Evolutionary conservation across 768 basidiomycete genomes (phyloP).

Genomic region (Hebeloma cylindrosporum): DNA sequence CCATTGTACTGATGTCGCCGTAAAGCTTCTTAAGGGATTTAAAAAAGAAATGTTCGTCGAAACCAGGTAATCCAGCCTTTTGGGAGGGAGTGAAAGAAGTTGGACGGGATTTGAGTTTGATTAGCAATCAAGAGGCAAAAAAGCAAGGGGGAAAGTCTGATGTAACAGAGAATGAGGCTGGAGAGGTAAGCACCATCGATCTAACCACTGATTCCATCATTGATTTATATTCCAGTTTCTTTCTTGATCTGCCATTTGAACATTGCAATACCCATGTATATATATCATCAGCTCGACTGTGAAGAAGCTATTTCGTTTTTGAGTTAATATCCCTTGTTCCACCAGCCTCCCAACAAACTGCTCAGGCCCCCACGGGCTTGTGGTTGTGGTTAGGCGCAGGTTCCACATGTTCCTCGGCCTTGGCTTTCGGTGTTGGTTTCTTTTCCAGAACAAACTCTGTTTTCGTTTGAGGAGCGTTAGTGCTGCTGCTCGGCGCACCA

Average conservation of each 20-base stretch:
- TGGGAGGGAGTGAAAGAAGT: constrained; percentile 56
- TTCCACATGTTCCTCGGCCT: constrained; percentile 52
- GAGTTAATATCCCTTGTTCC: constrained; percentile 69
- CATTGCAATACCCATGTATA: no score
- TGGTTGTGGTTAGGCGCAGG: constrained; percentile 48
- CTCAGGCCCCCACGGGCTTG: constrained; percentile 56
- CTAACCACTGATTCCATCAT: no score
- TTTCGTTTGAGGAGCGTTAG: constrained; percentile 24
- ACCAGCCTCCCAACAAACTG: constrained; percentile 79
- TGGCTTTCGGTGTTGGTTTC: constrained; percentile 52
- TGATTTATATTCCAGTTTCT: no score
- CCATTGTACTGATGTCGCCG: no score
- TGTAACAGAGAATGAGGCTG: constrained; percentile 54
- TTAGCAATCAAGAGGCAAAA: constrained; percentile 61
- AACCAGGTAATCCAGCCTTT: constrained; percentile 65
- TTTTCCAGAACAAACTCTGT: constrained; percentile 39
- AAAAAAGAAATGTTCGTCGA: constrained; percentile 50
- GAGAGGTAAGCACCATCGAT: constrained; percentile 55
- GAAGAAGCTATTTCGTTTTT: no score
- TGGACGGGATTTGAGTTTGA: constrained; percentile 59
- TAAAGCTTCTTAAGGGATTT: constrained; percentile 68
- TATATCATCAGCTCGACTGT: no score
- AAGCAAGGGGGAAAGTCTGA: constrained; percentile 56
- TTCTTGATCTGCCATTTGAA: no score
- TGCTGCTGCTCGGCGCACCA: constrained; percentile 21